A percentile compares a stretch with the other conserved stretches of the same genome.
Conservation (phyloP, 495 filamentous ascomycete genomes). For the Daldinia childiae region DNA sequence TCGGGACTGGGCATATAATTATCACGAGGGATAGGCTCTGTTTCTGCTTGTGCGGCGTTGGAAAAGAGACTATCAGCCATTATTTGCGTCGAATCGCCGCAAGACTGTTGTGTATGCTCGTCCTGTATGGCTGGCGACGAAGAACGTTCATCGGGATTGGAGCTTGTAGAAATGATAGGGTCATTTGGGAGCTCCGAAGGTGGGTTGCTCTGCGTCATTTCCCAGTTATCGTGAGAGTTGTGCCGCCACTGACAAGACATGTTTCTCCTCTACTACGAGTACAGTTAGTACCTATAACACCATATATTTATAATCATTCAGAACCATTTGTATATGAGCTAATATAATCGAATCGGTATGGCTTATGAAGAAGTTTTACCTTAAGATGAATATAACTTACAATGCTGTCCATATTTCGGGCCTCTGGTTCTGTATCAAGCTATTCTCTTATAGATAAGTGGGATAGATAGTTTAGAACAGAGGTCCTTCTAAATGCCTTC, state of each 20-base stretch:
- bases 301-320: background rate
- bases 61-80: constrained; percentile 24
- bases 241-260: constrained; percentile 38
- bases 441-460: background rate
- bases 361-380: background rate
- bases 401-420: background rate
- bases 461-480: background rate
- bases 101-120: constrained; percentile 1
- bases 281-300: background rate
- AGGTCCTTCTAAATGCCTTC: background rate
- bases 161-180: constrained; percentile 26
- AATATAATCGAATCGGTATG: background rate
- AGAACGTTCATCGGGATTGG: constrained; percentile 37
- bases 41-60: constrained; percentile 32
- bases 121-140: constrained; percentile 20
- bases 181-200: constrained; percentile 35
- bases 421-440: background rate
- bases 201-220: constrained; percentile 37
- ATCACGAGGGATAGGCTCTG: constrained; percentile 33
- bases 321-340: background rate
- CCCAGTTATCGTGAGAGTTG: constrained; percentile 25
- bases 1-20: background rate
- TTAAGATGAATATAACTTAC: background rate
- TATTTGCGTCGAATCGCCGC: background rate
- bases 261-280: constrained; percentile 6